A percentile compares a stretch with the other conserved stretches of the same genome.
These are phyloP conservation scores for Macrolepiota dolichaula DNA, from an alignment of 768 basidiomycete genomes.

Conservation along the genomic window DNA sequence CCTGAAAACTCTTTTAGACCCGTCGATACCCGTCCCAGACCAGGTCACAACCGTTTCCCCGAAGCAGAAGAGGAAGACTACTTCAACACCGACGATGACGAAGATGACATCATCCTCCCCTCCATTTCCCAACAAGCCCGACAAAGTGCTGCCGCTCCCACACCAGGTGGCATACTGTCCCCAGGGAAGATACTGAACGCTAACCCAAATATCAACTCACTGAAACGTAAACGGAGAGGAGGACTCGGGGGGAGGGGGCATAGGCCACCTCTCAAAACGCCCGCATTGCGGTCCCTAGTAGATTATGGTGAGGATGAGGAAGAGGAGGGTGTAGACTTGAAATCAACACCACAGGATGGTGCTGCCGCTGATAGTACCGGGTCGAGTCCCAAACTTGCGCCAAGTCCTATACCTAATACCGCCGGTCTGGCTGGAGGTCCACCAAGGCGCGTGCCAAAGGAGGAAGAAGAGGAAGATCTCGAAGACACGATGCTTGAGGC, in stretches of 20 bases:
- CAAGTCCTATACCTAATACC: constrained; percentile 19
- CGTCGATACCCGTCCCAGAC: constrained; percentile 38
- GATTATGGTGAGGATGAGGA: constrained; percentile 82
- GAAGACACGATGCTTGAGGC: constrained; percentile 60
- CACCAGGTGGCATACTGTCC: neutral
- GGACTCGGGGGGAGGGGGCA: constrained; percentile 34
- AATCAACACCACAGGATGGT: neutral
- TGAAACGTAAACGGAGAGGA: constrained; percentile 60
- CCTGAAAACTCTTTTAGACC: constrained; percentile 27
- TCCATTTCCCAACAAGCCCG: constrained; percentile 34
- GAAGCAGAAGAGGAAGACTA: constrained; percentile 90
- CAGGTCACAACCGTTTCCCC: constrained; percentile 38
- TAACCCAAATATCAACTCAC: constrained; percentile 22
- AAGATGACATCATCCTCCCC: constrained; percentile 41
- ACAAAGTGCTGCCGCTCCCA: constrained; percentile 1
- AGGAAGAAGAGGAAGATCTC: constrained; percentile 52
- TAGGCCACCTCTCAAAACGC: constrained; percentile 48
- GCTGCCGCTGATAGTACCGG: neutral
- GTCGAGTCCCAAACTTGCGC: constrained; percentile 6
- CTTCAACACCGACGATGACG: constrained; percentile 88
- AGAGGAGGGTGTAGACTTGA: constrained; percentile 26
- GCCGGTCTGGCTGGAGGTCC: constrained; percentile 31
- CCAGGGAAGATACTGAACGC: constrained; percentile 3
- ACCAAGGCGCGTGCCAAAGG: constrained; percentile 36
- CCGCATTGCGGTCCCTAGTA: constrained; percentile 57